Evolutionary conservation across 331 rosid genomes (phyloP), one percentile per base, ranked within the genome.

Genomic region (Erythrophleum ivorense): DNA sequence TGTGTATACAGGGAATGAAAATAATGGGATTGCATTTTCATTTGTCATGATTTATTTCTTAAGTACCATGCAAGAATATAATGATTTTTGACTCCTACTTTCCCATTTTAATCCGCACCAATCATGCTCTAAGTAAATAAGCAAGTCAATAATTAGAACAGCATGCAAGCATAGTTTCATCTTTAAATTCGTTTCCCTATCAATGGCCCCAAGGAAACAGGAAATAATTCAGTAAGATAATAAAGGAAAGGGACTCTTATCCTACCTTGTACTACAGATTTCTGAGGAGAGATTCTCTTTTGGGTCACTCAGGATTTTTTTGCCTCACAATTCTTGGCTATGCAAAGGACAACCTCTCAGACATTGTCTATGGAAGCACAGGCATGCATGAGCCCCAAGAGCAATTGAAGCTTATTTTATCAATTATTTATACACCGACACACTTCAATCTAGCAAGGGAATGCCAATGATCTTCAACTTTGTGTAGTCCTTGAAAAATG

Each of bases 221-320:
- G 43, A 68, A 3, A 57, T 18, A 24, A 24, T 10, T 33, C 60
- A 77, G 50, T 36, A 24, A 57, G 49, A 54, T 73, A 83, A 58
- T 24, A 55, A 46, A 34, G 70, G 88, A 78, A 85, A 81, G 70
- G 12, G 83, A 78, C 83, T 67, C 57, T 49, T 85, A 71, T 78
- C 85, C 78, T 67, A 77, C 75, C 72, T 73, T 81, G 88, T 81
- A 85, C 85, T 63, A 50, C 5, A 7, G 59, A 79, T 15, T 67
- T 80, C 63, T 68, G 71, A 69, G 31, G 41, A 1, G 60, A 76
- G 82, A 84, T 76, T 80, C 71, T 69, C 13, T 43, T 75, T 60
- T 5, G 82, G 75, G 82, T 60, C 82, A 60, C 58, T 75, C 33
- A 14, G 78, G 80, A 71, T 81, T 81, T 63, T 46, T 55, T 80